Conservation (phyloP, 2,329 filamentous ascomycete species). For the Claviceps fusiformis region DNA sequence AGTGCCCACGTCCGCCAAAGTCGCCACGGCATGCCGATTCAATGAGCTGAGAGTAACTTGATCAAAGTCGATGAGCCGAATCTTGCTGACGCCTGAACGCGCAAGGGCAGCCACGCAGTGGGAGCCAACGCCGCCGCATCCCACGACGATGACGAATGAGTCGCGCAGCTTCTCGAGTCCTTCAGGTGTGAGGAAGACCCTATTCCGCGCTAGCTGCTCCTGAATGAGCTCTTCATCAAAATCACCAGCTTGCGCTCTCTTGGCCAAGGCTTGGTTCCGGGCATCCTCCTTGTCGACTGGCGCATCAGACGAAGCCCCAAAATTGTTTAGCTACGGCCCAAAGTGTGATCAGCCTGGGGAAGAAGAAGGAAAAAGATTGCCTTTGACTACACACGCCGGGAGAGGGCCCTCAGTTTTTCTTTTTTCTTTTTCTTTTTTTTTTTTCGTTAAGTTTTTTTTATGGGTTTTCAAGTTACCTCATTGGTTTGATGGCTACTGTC, state of each 20-base stretch:
- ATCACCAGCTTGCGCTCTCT: constrained; percentile 47
- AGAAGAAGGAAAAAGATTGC: background rate
- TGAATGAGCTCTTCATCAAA: constrained; percentile 72
- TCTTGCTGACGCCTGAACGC: constrained; percentile 74
- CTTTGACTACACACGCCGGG: background rate
- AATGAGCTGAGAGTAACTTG: constrained; percentile 90
- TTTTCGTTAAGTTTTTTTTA: background rate
- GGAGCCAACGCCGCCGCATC: constrained; percentile 87
- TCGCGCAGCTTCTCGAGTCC: constrained; percentile 68
- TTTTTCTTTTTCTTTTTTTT: too few species aligned
- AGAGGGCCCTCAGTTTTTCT: background rate
- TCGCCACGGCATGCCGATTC: constrained; percentile 92
- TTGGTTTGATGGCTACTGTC: constrained; percentile 10
- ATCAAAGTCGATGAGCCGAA: constrained; percentile 91
- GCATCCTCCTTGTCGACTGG: constrained; percentile 45
- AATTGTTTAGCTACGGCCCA: constrained; percentile 41
- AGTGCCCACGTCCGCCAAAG: constrained; percentile 81
- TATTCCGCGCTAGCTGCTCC: constrained; percentile 86
- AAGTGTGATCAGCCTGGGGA: background rate
- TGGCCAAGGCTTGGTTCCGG: constrained; percentile 43
- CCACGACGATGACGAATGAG: constrained; percentile 79
- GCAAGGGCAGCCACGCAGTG: constrained; percentile 79
- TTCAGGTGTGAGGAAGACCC: constrained; percentile 74
- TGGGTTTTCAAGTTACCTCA: constrained; percentile 8
- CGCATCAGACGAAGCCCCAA: constrained; percentile 37